Percentiles rank a stretch among this genome's conserved stretches.
Evolutionary conservation across 192 early-diverging fungal genomes (phyloP).

Genomic region (Umbelopsis sp.): DNA sequence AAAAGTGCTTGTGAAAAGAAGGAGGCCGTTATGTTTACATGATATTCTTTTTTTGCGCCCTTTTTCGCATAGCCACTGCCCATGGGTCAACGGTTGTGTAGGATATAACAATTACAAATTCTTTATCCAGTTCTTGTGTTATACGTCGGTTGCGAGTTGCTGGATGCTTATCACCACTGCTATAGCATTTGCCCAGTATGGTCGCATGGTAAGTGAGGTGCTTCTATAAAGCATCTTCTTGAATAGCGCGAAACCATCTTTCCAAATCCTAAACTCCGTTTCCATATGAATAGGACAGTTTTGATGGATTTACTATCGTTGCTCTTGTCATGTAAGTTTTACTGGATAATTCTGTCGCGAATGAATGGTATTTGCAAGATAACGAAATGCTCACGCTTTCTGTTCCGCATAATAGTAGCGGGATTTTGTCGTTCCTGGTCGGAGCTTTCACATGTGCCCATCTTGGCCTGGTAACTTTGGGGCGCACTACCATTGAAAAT

Average conservation of each 20-base stretch:
- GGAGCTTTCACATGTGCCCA: conserved; percentile 29
- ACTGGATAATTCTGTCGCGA: no score
- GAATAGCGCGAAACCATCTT: neutral
- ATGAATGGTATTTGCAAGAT: no score
- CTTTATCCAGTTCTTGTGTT: conserved; percentile 42
- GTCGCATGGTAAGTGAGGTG: conserved; percentile 15
- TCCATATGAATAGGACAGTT: conserved; percentile 26
- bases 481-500: conserved; percentile 34
- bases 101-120: conserved; percentile 47
- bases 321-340: conserved; percentile 32
- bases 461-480: conserved; percentile 18
- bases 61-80: conserved; percentile 39
- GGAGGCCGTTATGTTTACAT: neutral
- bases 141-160: conserved; percentile 25
- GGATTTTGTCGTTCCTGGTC: conserved; percentile 20
- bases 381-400: neutral
- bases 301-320: conserved; percentile 28
- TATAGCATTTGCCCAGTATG: conserved; percentile 25
- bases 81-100: conserved; percentile 56
- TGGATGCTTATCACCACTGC: conserved; percentile 36
- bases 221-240: neutral
- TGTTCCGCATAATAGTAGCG: conserved; percentile 1
- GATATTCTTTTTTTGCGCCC: neutral
- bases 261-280: neutral
- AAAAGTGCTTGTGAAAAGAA: no score